A percentile compares a stretch with the other conserved stretches of the same genome.
Evolutionary conservation across 805 yeast genomes (phyloP).

Genomic region (Clavispora santaluciae): DNA sequence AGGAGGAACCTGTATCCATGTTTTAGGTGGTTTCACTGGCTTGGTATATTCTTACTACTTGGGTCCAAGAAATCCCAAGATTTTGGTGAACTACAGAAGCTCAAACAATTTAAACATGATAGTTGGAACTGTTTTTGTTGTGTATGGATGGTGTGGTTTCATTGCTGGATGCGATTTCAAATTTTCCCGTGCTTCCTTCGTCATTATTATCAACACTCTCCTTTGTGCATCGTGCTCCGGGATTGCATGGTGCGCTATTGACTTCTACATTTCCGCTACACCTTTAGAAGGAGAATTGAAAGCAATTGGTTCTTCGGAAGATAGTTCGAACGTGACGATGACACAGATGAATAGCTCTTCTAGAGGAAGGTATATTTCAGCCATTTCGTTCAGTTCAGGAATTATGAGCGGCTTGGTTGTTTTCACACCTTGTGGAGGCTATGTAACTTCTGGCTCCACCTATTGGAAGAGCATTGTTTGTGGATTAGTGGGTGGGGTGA

Average conservation of each 20-base stretch:
- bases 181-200: constrained; percentile 29
- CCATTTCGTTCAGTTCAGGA: constrained; percentile 38
- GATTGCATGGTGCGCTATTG: constrained; percentile 33
- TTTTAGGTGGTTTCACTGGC: constrained; percentile 42
- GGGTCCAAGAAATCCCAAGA: constrained; percentile 39
- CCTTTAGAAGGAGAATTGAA: constrained; percentile 27
- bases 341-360: not conserved
- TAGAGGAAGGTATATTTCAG: constrained; percentile 17
- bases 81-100: constrained; percentile 32
- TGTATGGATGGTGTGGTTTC: constrained; percentile 41
- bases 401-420: constrained; percentile 39
- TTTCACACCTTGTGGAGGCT: constrained; percentile 42
- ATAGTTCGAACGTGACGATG: not conserved
- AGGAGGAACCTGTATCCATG: constrained; percentile 42
- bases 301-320: not conserved
- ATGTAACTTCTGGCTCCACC: constrained; percentile 27
- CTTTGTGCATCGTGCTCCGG: constrained; percentile 33
- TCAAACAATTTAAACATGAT: constrained; percentile 31
- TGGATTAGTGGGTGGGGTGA: constrained; percentile 35
- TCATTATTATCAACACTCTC: constrained; percentile 29
- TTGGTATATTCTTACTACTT: constrained; percentile 39
- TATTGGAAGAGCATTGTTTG: constrained; percentile 39
- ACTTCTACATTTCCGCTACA: constrained; percentile 34
- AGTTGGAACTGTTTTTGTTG: constrained; percentile 22
- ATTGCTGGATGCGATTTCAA: constrained; percentile 40